A percentile compares a stretch with the other conserved stretches of the same genome.
Conservation (phyloP, 345 rosid species). For the Gossypium turneri region DNA sequence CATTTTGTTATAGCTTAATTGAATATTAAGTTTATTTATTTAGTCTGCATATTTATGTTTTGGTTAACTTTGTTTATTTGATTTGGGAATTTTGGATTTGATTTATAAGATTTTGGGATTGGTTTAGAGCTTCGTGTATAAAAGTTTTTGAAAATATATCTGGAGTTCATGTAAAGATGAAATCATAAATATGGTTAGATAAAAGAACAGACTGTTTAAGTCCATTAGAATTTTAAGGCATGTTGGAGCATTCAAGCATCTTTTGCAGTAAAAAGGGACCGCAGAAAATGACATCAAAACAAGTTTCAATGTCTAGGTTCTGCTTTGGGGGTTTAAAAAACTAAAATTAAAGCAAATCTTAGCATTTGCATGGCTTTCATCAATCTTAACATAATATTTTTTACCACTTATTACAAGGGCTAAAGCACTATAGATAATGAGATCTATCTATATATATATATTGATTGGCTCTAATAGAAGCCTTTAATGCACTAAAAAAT, state of each 20-base stretch:
- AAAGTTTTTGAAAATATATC: too few species aligned
- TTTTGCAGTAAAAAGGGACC: neutral
- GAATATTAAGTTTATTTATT: too few species aligned
- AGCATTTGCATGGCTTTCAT: neutral
- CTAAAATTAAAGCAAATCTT: neutral
- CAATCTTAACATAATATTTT: slow-evolving; percentile 17
- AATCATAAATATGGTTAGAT: too few species aligned
- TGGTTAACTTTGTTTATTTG: too few species aligned
- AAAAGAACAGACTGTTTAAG: neutral
- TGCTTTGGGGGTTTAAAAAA: neutral
- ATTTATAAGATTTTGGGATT: too few species aligned
- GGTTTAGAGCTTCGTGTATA: too few species aligned
- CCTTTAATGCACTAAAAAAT: slow-evolving; percentile 10
- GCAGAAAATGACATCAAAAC: neutral
- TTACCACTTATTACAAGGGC: neutral
- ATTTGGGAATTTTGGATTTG: too few species aligned
- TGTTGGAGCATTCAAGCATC: neutral
- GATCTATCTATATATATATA: slow-evolving; percentile 11
- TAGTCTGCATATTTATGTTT: too few species aligned
- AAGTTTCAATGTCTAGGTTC: slow-evolving; percentile 6
- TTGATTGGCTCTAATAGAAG: slow-evolving; percentile 35
- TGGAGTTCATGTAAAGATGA: too few species aligned
- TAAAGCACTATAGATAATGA: slow-evolving; percentile 7
- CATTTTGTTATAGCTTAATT: too few species aligned
- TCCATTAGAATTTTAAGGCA: neutral